Evolutionary conservation across 2,329 filamentous ascomycete species (phyloP).

Genomic region (Ceratocystis lukuohia): DNA sequence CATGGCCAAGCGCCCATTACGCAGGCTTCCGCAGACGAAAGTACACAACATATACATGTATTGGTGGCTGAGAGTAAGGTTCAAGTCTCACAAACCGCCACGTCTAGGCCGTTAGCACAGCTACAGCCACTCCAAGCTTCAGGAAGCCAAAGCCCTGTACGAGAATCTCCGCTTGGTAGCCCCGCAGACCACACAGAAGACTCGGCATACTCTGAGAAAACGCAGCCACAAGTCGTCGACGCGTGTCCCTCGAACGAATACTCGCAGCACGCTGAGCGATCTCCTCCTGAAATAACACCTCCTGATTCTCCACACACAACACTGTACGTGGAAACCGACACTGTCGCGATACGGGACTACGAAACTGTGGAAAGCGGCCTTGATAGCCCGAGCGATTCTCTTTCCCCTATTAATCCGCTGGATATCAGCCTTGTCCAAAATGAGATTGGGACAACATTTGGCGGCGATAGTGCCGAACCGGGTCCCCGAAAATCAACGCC

Average conservation of each 20-base stretch:
- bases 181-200: neutral
- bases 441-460: neutral
- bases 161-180: neutral
- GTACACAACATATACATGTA: neutral
- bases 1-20: neutral
- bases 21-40: neutral
- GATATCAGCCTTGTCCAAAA: neutral
- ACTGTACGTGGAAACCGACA: neutral
- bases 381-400: neutral
- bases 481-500: neutral
- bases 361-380: neutral
- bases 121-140: neutral
- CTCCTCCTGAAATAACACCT: neutral
- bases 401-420: neutral
- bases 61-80: neutral
- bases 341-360: neutral
- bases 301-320: neutral
- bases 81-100: neutral
- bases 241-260: neutral
- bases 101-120: neutral
- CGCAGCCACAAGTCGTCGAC: neutral
- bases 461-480: neutral
- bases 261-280: neutral
- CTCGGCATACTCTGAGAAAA: neutral
- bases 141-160: neutral